Conservation (phyloP, 257 asterid species). For the Solanum arcanum region DNA sequence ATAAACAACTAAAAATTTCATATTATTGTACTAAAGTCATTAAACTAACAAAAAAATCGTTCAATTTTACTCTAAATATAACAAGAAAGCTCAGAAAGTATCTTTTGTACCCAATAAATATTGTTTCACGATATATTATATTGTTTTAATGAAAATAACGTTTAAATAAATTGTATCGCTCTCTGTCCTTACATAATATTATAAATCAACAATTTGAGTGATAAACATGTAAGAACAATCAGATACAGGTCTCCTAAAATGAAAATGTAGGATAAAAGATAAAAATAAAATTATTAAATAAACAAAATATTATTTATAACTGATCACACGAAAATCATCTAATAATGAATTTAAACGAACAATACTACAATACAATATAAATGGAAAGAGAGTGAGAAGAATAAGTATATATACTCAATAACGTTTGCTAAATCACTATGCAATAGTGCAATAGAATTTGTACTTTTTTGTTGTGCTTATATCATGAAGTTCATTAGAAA, state of each 20-base stretch:
- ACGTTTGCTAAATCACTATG: not conserved
- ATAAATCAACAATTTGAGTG: not conserved
- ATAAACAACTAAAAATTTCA: not conserved
- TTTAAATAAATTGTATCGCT: too few relatives aligned
- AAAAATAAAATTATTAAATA: too few relatives aligned
- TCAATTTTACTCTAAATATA: not conserved
- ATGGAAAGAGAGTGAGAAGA: not conserved
- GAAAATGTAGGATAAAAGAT: not conserved
- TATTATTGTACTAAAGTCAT: not conserved
- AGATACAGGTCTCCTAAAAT: not conserved
- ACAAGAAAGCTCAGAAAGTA: not conserved
- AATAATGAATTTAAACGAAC: too few relatives aligned
- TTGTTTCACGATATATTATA: accelerated
- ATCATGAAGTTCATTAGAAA: not conserved
- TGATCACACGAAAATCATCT: too few relatives aligned
- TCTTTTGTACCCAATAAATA: not conserved
- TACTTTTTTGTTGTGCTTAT: not conserved
- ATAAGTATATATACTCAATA: not conserved
- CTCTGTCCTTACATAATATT: accelerated
- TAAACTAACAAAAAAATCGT: not conserved
- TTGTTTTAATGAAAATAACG: too few relatives aligned
- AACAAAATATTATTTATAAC: too few relatives aligned
- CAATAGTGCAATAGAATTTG: not conserved
- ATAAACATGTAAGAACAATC: too few relatives aligned
- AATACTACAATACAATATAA: not conserved